A percentile compares a stretch with the other conserved stretches of the same genome.
phyloP scores from a whole-genome alignment of 257 asterid genomes.

The Lantana camara region DNA sequence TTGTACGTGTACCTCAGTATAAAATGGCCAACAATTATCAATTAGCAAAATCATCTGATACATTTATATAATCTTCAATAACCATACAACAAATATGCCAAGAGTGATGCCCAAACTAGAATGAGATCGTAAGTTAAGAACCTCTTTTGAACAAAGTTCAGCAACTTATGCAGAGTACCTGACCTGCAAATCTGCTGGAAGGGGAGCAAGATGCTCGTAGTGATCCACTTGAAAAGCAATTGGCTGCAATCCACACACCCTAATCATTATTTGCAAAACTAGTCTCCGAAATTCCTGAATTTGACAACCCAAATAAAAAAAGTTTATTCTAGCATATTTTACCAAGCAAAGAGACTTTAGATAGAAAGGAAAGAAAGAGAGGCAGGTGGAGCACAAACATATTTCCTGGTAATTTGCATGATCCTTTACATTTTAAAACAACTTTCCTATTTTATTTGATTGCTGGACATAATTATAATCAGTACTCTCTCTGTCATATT shows the following conservation, averaged over 20 bases:
- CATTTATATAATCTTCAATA: background rate
- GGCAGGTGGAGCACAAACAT: no score
- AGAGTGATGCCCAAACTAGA: constrained; percentile 8
- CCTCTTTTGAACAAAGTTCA: constrained; percentile 16
- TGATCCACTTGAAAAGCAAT: constrained; percentile 73
- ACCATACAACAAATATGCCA: background rate
- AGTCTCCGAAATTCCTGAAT: constrained; percentile 20
- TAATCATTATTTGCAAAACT: constrained; percentile 23
- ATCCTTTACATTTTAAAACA: no score
- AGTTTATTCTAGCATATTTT: constrained; percentile 5
- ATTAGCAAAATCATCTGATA: constrained; percentile 7
- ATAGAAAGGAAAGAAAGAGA: no score
- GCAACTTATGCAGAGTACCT: constrained; percentile 28
- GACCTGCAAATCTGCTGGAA: constrained; percentile 93
- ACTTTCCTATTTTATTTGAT: no score
- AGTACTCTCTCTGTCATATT: no score
- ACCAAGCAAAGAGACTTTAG: background rate
- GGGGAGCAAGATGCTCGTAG: constrained; percentile 88
- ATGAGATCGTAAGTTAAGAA: constrained; percentile 21
- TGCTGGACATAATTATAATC: no score
- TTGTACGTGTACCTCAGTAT: no score
- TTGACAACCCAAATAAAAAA: background rate
- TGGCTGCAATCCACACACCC: constrained; percentile 61
- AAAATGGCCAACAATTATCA: constrained; percentile 21
- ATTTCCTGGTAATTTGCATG: no score